Evolutionary conservation across 2,329 filamentous ascomycete species (phyloP).

Genomic region (Cercospora nicotianae): DNA sequence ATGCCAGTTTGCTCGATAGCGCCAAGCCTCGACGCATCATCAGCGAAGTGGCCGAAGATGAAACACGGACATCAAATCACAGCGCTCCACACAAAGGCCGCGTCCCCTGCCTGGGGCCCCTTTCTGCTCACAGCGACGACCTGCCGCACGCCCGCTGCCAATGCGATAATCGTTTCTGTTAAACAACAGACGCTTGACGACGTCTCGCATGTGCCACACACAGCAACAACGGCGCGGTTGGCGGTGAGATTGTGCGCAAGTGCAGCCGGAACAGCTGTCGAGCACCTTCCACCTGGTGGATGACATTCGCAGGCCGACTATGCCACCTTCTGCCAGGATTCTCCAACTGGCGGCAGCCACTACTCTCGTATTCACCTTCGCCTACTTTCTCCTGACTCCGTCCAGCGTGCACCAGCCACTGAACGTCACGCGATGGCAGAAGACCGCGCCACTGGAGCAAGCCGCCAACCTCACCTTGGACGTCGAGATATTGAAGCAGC

Average conservation of each 20-base stretch:
- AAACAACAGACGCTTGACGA: neutral
- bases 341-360: slow-evolving; percentile 20
- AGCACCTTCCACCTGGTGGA: slow-evolving; percentile 1
- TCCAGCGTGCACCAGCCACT: slow-evolving; percentile 4
- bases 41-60: neutral
- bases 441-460: slow-evolving; percentile 12
- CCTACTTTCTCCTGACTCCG: slow-evolving; percentile 22
- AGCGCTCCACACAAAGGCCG: neutral
- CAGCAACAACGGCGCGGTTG: neutral
- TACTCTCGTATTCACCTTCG: slow-evolving; percentile 21
- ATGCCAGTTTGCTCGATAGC: neutral
- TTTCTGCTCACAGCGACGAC: neutral
- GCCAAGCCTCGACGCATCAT: neutral
- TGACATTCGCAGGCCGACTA: neutral
- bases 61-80: neutral
- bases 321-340: slow-evolving; percentile 6
- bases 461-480: slow-evolving; percentile 24
- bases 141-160: neutral
- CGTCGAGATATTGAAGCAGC: slow-evolving; percentile 24
- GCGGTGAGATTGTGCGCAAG: neutral
- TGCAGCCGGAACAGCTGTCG: neutral
- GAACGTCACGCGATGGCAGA: slow-evolving; percentile 17
- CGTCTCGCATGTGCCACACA: neutral
- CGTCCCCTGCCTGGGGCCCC: neutral
- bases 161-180: neutral